phyloP scores from a whole-genome alignment of 768 basidiomycete genomes.

The Kwoniella shandongensis region DNA sequence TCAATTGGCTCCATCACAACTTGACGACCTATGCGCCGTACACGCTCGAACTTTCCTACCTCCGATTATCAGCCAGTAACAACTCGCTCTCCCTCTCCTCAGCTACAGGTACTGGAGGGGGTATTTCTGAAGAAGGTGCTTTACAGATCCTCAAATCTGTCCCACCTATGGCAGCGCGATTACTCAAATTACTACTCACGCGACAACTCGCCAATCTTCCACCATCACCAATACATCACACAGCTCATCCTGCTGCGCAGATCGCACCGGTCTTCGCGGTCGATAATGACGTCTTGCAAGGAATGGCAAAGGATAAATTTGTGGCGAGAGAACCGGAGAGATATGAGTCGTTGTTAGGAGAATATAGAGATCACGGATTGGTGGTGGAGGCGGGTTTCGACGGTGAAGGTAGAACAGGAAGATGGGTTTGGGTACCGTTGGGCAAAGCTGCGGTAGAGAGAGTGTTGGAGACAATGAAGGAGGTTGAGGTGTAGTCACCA shows the following conservation, averaged over 20 bases:
- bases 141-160: conserved; percentile 80
- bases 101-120: conserved; percentile 50
- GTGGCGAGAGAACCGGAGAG: conserved; percentile 86
- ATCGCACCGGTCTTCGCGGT: conserved; percentile 68
- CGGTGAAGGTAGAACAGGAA: conserved; percentile 59
- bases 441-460: conserved; percentile 67
- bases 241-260: conserved; percentile 56
- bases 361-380: conserved; percentile 87
- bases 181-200: conserved; percentile 71
- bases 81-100: conserved; percentile 43
- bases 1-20: conserved; percentile 67
- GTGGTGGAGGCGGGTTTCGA: conserved; percentile 59
- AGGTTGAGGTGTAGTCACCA: conserved; percentile 36
- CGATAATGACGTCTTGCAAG: conserved; percentile 49
- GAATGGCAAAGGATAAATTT: conserved; percentile 73
- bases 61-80: conserved; percentile 35
- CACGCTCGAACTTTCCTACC: conserved; percentile 65
- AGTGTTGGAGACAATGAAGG: conserved; percentile 47
- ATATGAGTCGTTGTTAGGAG: conserved; percentile 74
- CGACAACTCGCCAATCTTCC: conserved; percentile 66
- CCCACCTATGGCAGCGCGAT: conserved; percentile 77
- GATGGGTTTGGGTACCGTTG: conserved; percentile 80
- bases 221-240: conserved; percentile 44
- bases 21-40: conserved; percentile 80
- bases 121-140: conserved; percentile 67